Base-by-base conservation (phyloP, 2,329 filamentous ascomycete species). In the Colletotrichum sidae region DNA sequence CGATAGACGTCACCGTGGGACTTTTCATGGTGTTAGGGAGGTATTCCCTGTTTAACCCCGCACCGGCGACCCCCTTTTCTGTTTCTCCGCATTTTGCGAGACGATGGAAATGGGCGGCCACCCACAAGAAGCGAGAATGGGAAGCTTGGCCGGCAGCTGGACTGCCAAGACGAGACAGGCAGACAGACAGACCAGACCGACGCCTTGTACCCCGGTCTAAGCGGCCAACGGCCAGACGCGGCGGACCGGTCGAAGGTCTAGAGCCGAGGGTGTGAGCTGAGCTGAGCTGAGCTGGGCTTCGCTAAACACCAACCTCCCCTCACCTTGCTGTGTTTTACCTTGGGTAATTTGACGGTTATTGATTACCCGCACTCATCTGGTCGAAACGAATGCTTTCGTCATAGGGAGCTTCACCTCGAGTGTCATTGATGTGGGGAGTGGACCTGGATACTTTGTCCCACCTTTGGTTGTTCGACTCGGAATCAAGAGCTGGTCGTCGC, bases 21-120 rank as follows among this genome's bases (percentile, higher is more conserved):
- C 47, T 50, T 51, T 57, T 41, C 25, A 25, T 25, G 25, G 25
- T 4, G 12, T 12, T 34, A 35, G 46, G 46, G 46, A 46, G 57
- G 35, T 61, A 17, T 55, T 65, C 62, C 62, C 58, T 62, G 62
- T 46, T 33, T 12, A 47, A 62, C 62, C 64, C 64, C 64, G 59
- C 64, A 58, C 51, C 38, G 51, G 12, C 17, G 10, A 11, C 17
- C 35, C 25, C 54, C 54, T n/a, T 41, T 35, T 39, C 8, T 35
- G 15, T 44, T 67, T 63, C 64, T 65, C 64, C 64, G 64, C 64
- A 67, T 67, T 67, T 55, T 51, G 52, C 45, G n/a, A 52, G 42
- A 5, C 25, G 25, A 25, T 25, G 25, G 25, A 25, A 25, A 25
- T 25, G 4, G 25, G 25, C 25, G 4, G 25, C 25, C 25, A 25